A percentile compares a stretch with the other conserved stretches of the same genome.
These are phyloP conservation scores for Paecilomyces formosus DNA, from an alignment of 2,329 filamentous ascomycete genomes.

Conservation along the genomic window DNA sequence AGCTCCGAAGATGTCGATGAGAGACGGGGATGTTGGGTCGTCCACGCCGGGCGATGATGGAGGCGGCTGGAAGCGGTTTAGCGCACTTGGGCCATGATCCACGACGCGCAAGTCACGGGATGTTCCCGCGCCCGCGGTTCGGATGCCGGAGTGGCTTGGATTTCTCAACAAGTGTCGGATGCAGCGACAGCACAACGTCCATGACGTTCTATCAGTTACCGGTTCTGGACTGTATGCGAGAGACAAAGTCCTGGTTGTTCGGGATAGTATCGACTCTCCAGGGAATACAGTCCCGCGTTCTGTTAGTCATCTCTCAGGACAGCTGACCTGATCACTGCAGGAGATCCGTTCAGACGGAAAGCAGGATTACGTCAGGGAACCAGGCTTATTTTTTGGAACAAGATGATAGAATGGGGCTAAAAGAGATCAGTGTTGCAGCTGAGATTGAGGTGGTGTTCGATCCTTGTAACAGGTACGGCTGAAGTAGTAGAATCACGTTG, in stretches of 20 bases:
- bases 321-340: not conserved
- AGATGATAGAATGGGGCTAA: not conserved
- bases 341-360: not conserved
- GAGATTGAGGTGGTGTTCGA: not conserved
- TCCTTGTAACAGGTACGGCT: not conserved
- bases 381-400: not conserved
- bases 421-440: not conserved
- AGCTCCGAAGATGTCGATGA: not conserved
- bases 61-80: slow-evolving; percentile 16
- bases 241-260: too few relatives aligned
- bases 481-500: not conserved
- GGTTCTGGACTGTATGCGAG: too few relatives aligned
- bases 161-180: not conserved
- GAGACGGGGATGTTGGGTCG: slow-evolving; percentile 15
- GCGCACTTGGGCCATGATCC: slow-evolving; percentile 8
- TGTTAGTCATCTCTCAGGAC: not conserved
- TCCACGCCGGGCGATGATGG: not conserved
- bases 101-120: slow-evolving; percentile 20
- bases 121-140: slow-evolving; percentile 4
- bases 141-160: not conserved
- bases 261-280: too few relatives aligned
- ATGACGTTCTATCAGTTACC: not conserved
- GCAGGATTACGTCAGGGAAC: not conserved
- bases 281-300: too few relatives aligned
- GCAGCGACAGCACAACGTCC: not conserved